These are phyloP conservation scores for Anastatica hierochuntica DNA, from an alignment of 345 rosid species.

Conservation along the genomic window DNA sequence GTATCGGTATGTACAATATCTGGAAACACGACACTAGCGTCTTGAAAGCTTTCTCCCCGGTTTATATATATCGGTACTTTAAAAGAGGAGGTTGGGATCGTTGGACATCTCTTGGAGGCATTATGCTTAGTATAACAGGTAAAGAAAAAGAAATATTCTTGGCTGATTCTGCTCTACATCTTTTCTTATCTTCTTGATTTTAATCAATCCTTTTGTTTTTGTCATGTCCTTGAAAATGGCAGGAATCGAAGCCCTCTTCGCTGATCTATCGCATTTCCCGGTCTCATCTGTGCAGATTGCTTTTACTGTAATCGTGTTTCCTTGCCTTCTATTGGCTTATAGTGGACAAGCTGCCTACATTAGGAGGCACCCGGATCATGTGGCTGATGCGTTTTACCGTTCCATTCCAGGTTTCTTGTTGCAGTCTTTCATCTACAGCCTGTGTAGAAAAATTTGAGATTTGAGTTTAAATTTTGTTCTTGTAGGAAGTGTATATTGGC, in stretches of 20 bases:
- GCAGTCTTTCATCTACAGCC: background rate
- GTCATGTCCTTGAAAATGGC: slow-evolving; percentile 1
- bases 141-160: too few species aligned
- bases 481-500: slow-evolving; percentile 59
- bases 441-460: background rate
- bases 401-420: slow-evolving; percentile 43
- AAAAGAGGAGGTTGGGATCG: slow-evolving; percentile 57
- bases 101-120: slow-evolving; percentile 76
- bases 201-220: background rate
- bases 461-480: background rate
- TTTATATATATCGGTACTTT: slow-evolving; percentile 54
- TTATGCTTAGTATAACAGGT: slow-evolving; percentile 83
- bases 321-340: slow-evolving; percentile 73
- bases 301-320: slow-evolving; percentile 61
- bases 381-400: slow-evolving; percentile 58
- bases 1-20: slow-evolving; percentile 71
- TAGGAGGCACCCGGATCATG: slow-evolving; percentile 53
- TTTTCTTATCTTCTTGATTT: background rate
- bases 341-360: slow-evolving; percentile 88
- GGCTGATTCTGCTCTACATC: background rate
- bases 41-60: slow-evolving; percentile 75
- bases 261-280: slow-evolving; percentile 82
- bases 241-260: slow-evolving; percentile 91
- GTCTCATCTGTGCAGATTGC: slow-evolving; percentile 52
- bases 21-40: slow-evolving; percentile 52